A percentile compares a stretch with the other conserved stretches of the same genome.
Conservation (phyloP, 2,329 filamentous ascomycete species). For the Aspergillus novofumigatus region DNA sequence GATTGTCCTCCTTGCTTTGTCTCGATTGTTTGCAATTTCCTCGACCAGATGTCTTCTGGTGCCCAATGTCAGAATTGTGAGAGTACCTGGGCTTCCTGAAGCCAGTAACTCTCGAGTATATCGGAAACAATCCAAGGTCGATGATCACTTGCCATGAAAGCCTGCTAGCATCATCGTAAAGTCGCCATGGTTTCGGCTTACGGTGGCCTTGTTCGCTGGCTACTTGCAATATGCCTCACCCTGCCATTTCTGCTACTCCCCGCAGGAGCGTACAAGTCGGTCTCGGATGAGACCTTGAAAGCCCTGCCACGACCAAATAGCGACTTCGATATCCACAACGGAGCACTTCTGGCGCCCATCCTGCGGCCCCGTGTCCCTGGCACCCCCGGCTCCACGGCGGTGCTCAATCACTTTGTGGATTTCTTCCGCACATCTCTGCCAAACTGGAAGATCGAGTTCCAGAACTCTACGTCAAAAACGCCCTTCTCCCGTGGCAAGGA, state of each 20-base stretch:
- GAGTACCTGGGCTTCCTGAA: neutral
- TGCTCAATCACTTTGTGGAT: slow-evolving; percentile 74
- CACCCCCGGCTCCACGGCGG: slow-evolving; percentile 67
- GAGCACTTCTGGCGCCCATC: slow-evolving; percentile 77
- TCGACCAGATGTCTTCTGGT: neutral
- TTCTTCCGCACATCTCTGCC: slow-evolving; percentile 76
- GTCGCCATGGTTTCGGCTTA: slow-evolving; percentile 24
- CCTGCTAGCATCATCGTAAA: neutral
- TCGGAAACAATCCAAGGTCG: neutral
- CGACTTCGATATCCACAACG: slow-evolving; percentile 74
- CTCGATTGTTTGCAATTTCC: neutral
- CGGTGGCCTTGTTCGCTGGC: slow-evolving; percentile 23
- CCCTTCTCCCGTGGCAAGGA: slow-evolving; percentile 66
- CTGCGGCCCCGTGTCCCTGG: slow-evolving; percentile 84
- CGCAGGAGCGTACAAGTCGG: slow-evolving; percentile 49
- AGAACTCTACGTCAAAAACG: slow-evolving; percentile 85
- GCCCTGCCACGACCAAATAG: slow-evolving; percentile 66
- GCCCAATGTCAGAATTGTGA: neutral
- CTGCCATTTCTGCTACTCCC: slow-evolving; percentile 21
- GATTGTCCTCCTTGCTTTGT: neutral
- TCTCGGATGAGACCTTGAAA: slow-evolving; percentile 72
- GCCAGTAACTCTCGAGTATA: neutral
- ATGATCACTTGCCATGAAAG: neutral
- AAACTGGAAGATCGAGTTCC: slow-evolving; percentile 73
- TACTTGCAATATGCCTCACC: slow-evolving; percentile 24